Evolutionary conservation across 2,329 filamentous ascomycete species (phyloP).

Genomic region (Colletotrichum truncatum): DNA sequence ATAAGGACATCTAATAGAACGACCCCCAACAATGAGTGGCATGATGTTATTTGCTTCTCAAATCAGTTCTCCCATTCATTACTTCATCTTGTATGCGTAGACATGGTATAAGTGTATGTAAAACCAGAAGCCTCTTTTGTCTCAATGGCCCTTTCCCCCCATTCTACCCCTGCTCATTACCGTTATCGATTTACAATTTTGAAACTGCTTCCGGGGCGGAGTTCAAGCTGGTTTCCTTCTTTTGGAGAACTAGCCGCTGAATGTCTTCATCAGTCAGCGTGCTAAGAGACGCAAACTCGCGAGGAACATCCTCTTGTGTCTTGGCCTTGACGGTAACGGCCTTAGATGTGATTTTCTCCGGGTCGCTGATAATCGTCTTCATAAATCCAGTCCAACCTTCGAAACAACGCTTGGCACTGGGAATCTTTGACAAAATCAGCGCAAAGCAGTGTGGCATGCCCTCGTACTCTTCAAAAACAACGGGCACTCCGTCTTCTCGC

Average conservation of each 20-base stretch:
- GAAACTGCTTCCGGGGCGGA: slow-evolving; percentile 35
- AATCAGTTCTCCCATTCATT: no score
- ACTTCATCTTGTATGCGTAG: no score
- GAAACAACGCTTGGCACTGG: slow-evolving; percentile 61
- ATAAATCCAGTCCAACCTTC: slow-evolving; percentile 67
- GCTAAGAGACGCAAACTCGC: slow-evolving; percentile 54
- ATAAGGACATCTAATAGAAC: no score
- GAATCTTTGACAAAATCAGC: slow-evolving; percentile 58
- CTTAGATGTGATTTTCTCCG: slow-evolving; percentile 44
- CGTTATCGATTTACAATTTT: slow-evolving; percentile 46
- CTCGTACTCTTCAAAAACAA: slow-evolving; percentile 78
- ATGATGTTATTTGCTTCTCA: no score
- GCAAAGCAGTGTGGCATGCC: slow-evolving; percentile 84
- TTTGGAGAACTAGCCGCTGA: slow-evolving; percentile 44
- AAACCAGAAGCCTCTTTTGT: no score
- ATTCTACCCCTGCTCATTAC: no score
- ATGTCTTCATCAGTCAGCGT: slow-evolving; percentile 55
- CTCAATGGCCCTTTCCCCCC: no score
- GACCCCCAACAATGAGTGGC: no score
- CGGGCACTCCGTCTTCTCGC: slow-evolving; percentile 62
- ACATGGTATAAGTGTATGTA: no score
- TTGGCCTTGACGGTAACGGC: slow-evolving; percentile 59
- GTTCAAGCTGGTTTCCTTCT: slow-evolving; percentile 31
- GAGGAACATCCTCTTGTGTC: slow-evolving; percentile 56
- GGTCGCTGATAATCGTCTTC: slow-evolving; percentile 46